Evolutionary conservation across 1,284 basidiomycete genomes (phyloP), one percentile per base, ranked within the genome.

Genomic region (Sphagnurus paluster): DNA sequence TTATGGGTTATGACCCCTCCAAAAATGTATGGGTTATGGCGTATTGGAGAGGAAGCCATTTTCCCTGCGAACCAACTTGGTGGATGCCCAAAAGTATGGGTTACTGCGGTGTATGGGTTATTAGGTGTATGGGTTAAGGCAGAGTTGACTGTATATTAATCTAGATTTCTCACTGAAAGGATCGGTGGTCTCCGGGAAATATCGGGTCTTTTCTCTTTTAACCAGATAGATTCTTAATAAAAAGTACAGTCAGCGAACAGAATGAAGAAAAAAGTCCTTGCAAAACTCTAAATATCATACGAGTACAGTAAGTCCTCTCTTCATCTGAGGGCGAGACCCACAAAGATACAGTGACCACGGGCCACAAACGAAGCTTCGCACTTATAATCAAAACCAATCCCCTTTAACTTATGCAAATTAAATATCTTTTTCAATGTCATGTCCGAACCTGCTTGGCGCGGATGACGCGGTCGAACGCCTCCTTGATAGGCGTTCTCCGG

Each of bases 381-480:
- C 45, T 34, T n/a, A 47, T 38, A 43, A 19, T 23, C 11, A 37
- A 24, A 33, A 26, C 25, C 25, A 26, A 33, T 33, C 30, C 30
- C 2, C 5, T 33, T 16, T 14, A 32, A 33, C 35, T 39, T 33
- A n/a, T n/a, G n/a, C n/a, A 45, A 17, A 29, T 29, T 35, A 44
- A 43, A 42, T 20, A 43, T 34, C 37, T 40, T 40, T 46, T 9
- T 35, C 41, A 41, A 40, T 41, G 44, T 46, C 44, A 54, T 42
- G 44, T 43, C 42, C 47, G 50, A 44, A 48, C 51, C 49, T 61
- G 55, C 69, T 79, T 84, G 20, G 81, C 86, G 43, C 71, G 67
- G 52, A 76, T 70, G 29, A 87, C 80, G 42, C 84, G 75, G 48
- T 86, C 84, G 57, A 81, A 82, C 19, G 82, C 79, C 59, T 87